phyloP scores from a whole-genome alignment of 2,329 filamentous ascomycete species.

The Penicillium sp. region DNA sequence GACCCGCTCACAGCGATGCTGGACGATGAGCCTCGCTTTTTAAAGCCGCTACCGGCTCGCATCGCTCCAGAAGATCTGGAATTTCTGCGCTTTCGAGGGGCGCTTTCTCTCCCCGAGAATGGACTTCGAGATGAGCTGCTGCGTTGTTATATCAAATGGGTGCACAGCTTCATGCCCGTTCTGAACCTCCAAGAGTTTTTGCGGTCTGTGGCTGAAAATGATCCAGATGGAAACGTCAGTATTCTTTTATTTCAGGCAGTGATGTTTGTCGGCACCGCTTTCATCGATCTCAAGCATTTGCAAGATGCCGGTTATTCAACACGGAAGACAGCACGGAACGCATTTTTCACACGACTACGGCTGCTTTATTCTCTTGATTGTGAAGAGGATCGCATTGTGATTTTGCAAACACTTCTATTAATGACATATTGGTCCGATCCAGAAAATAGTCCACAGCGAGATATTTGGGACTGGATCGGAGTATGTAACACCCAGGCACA shows the following conservation, averaged over 20 bases:
- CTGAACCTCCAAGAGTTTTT: constrained; percentile 65
- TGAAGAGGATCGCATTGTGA: constrained; percentile 78
- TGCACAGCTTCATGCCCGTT: constrained; percentile 88
- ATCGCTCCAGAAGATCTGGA: constrained; percentile 76
- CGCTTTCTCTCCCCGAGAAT: constrained; percentile 69
- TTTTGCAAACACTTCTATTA: constrained; percentile 79
- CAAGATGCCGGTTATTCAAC: constrained; percentile 72
- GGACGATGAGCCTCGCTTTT: constrained; percentile 58
- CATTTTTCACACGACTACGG: constrained; percentile 81
- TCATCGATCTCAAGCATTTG: constrained; percentile 74
- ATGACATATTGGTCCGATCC: constrained; percentile 97
- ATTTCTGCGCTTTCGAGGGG: constrained; percentile 78
- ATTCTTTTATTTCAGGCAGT: constrained; percentile 87
- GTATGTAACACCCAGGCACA: constrained; percentile 85
- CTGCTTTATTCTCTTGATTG: constrained; percentile 89
- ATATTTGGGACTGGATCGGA: constrained; percentile 95
- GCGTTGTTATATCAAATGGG: constrained; percentile 77
- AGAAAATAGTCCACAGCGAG: constrained; percentile 80
- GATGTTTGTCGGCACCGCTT: constrained; percentile 86
- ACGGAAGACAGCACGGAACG: constrained; percentile 76
- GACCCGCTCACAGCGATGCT: constrained; percentile 40
- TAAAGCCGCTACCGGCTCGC: constrained; percentile 73
- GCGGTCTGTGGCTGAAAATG: constrained; percentile 58
- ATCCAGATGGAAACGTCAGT: constrained; percentile 72
- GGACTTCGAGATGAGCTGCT: constrained; percentile 75